Base-by-base conservation (phyloP, 768 basidiomycete species). In the Thelephora ganbajun region DNA sequence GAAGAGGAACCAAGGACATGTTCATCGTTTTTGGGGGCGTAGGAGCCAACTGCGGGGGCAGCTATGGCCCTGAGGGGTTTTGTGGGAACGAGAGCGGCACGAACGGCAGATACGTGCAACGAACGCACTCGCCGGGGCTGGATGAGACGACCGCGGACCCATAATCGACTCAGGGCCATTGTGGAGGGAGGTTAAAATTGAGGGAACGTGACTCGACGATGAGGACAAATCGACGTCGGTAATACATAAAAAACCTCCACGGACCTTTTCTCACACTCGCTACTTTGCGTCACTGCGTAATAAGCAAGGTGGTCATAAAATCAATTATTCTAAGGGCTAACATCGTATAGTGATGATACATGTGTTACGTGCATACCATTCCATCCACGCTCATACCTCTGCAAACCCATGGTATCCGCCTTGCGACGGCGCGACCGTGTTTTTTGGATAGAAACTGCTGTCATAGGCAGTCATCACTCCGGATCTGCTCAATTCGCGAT, bases 1-100 rank as follows among this genome's bases (percentile, higher is more conserved):
- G 92, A 96, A 5, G 96, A 89, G 0, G 92, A 93, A 62, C 81
- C 93, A 61, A 96, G 77, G 51, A 87, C 83, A 54, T 81, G 79
- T 57, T 86, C 81, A 26, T 62, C 61, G 43, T 80, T 74, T 53
- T 80, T 77, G 42, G 74, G 75, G 23, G 58, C 62, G 58, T 81
- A 86, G 14, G 75, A 71, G 48, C 83, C 83, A 13, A 87, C 83
- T 4, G 82, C 83, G 39, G 83, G 82, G 12, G 76, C 77, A 35
- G 85, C 84, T 48, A 84, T 72, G 14, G 85, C 83, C 51, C 73
- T 73, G 50, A 76, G 61, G 50, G 72, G 67, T 48, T 65, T 68
- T 14, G 80, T 74, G 37, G 76, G 72, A 5, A 63, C 58, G 33
- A 57, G 53, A 6, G 59, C 55, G 61, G 61, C 60, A 57, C 64